Percentiles rank a stretch among this genome's conserved stretches.
These are phyloP conservation scores for Neurospora tetraspora DNA, from an alignment of 495 filamentous ascomycete species.

Conservation along the genomic window DNA sequence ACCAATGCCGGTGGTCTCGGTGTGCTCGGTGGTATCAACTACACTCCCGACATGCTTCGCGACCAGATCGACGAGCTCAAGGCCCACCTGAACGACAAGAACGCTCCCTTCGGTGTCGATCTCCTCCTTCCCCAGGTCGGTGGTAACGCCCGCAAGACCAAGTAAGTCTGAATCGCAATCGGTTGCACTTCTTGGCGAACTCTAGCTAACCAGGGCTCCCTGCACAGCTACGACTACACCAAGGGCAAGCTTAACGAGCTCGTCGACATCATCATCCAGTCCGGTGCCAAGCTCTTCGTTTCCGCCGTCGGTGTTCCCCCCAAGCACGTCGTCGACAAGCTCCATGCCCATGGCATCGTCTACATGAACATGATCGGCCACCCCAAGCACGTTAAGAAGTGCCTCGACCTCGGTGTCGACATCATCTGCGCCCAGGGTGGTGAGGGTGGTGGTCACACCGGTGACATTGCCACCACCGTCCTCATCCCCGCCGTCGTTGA, in stretches of 20 bases:
- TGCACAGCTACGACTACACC: slow-evolving; percentile 90
- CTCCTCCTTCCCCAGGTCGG: slow-evolving; percentile 90
- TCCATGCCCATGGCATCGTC: slow-evolving; percentile 77
- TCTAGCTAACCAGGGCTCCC: slow-evolving; percentile 6
- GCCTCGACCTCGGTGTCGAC: slow-evolving; percentile 80
- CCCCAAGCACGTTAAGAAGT: slow-evolving; percentile 96
- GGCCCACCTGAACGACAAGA: slow-evolving; percentile 81
- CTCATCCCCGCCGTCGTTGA: slow-evolving; percentile 79
- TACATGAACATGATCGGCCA: slow-evolving; percentile 99
- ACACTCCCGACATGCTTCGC: slow-evolving; percentile 91
- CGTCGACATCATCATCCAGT: slow-evolving; percentile 84
- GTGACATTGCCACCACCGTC: slow-evolving; percentile 61
- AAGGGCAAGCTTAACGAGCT: slow-evolving; percentile 95
- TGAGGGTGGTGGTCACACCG: slow-evolving; percentile 76
- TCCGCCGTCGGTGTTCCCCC: slow-evolving; percentile 94
- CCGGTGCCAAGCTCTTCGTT: slow-evolving; percentile 86
- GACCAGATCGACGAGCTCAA: slow-evolving; percentile 96
- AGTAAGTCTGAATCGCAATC: slow-evolving; percentile 54
- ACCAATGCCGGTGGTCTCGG: slow-evolving; percentile 95
- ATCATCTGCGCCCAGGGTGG: slow-evolving; percentile 81
- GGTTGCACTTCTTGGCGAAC: neutral
- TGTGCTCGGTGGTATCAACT: slow-evolving; percentile 92
- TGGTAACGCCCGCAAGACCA: slow-evolving; percentile 86
- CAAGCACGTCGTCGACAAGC: slow-evolving; percentile 72
- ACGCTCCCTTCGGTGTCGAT: slow-evolving; percentile 97